Conservation (phyloP, 1,139 yeast genomes). For the Pichia cactophila region DNA sequence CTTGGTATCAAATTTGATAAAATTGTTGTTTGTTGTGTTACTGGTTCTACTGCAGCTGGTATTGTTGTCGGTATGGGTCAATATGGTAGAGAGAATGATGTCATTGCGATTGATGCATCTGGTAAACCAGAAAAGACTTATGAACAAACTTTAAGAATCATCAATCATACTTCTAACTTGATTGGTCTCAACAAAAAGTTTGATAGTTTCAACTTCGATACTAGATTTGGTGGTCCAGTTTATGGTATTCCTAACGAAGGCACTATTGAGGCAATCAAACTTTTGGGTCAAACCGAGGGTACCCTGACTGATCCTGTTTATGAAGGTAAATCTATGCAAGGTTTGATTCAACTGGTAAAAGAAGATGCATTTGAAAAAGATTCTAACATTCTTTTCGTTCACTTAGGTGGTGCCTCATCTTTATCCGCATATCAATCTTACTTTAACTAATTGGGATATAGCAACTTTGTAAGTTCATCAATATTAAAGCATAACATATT, state of each 20-base stretch:
- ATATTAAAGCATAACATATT: too few species aligned
- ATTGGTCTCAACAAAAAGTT: slow-evolving; percentile 23
- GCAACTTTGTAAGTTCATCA: too few species aligned
- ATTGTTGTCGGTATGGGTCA: slow-evolving; percentile 28
- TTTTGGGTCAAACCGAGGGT: slow-evolving; percentile 28
- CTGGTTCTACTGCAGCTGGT: slow-evolving; percentile 30
- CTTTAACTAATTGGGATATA: slow-evolving; percentile 9
- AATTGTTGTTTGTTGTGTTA: slow-evolving; percentile 29
- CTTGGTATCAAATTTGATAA: slow-evolving; percentile 28
- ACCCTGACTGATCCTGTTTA: slow-evolving; percentile 30
- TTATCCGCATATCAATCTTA: slow-evolving; percentile 25
- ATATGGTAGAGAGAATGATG: slow-evolving; percentile 28
- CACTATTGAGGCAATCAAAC: slow-evolving; percentile 28
- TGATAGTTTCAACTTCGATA: slow-evolving; percentile 24
- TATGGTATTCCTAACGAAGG: slow-evolving; percentile 30
- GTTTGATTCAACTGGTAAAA: slow-evolving; percentile 23
- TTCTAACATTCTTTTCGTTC: slow-evolving; percentile 25
- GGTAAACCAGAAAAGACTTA: slow-evolving; percentile 29
- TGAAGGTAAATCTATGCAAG: slow-evolving; percentile 30
- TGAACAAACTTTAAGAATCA: slow-evolving; percentile 28
- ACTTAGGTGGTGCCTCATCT: slow-evolving; percentile 29
- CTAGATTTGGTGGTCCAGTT: slow-evolving; percentile 27
- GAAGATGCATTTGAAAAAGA: slow-evolving; percentile 25
- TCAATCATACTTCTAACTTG: slow-evolving; percentile 26
- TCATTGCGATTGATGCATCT: slow-evolving; percentile 30